A percentile compares a stretch with the other conserved stretches of the same genome.
Evolutionary conservation across 352 stramenopile genomes (phyloP).

Genomic region (Phytopythium sindhum): DNA sequence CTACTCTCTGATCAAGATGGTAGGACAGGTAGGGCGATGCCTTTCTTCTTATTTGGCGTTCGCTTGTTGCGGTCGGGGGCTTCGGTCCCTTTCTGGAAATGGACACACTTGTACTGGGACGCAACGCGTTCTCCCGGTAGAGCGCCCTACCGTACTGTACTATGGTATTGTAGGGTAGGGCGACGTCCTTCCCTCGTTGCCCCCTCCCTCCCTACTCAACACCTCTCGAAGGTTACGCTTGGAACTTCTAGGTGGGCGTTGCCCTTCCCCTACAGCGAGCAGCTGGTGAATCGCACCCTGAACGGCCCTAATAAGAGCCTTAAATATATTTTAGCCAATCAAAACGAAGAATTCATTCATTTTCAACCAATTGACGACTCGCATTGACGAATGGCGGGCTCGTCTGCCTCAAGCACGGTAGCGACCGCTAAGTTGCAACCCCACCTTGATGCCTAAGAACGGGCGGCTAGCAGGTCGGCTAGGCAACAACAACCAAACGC

Average conservation of each 20-base stretch:
- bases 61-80: neutral
- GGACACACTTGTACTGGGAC: constrained; percentile 2
- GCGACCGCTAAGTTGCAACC: neutral
- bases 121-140: neutral
- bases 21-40: neutral
- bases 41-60: neutral
- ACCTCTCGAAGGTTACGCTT: constrained; percentile 2
- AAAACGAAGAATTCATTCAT: no score
- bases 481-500: constrained; percentile 3
- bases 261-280: neutral
- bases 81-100: constrained; percentile 3
- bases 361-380: neutral
- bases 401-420: neutral
- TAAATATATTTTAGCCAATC: neutral
- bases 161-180: neutral
- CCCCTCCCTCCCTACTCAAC: neutral
- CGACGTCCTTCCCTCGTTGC: neutral
- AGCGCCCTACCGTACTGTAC: neutral
- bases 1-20: neutral
- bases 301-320: neutral
- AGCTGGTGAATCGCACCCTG: neutral
- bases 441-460: neutral
- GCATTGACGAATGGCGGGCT: neutral
- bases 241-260: neutral
- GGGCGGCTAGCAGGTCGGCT: neutral